These are phyloP conservation scores for Exophiala viscosa DNA, from an alignment of 2,329 filamentous ascomycete genomes.

Conservation along the genomic window DNA sequence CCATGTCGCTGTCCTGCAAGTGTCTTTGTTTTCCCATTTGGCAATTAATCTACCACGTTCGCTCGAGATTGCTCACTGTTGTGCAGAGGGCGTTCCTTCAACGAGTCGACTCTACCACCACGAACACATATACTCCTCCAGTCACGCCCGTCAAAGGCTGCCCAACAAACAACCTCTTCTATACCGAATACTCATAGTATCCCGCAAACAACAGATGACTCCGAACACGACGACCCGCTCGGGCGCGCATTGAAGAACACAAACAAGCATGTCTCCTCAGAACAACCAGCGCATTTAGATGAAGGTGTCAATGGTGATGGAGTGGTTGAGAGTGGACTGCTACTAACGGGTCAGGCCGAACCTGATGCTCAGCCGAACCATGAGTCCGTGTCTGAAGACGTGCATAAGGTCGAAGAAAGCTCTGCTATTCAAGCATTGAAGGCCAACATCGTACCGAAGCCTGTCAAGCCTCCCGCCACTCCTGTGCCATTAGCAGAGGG, in stretches of 20 bases:
- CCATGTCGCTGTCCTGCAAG: slow-evolving; percentile 11
- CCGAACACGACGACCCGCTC: no score
- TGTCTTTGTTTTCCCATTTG: slow-evolving; percentile 9
- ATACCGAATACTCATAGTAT: neutral
- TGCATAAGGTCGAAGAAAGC: no score
- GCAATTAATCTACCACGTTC: slow-evolving; percentile 6
- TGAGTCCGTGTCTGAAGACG: no score
- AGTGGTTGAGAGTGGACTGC: no score
- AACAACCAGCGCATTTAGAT: no score
- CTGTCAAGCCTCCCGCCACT: neutral
- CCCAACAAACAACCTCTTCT: slow-evolving; percentile 16
- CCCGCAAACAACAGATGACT: neutral
- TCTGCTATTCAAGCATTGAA: no score
- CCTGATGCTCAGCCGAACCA: no score
- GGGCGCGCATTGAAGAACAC: no score
- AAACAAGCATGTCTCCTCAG: no score
- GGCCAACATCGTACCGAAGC: neutral
- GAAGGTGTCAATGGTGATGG: no score
- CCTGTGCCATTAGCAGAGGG: neutral
- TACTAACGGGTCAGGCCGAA: no score
- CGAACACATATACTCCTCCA: slow-evolving; percentile 31
- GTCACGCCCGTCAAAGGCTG: slow-evolving; percentile 28
- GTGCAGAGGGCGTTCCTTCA: slow-evolving; percentile 54
- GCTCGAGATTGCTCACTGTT: slow-evolving; percentile 14
- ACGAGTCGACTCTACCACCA: slow-evolving; percentile 51